Base-by-base conservation (phyloP, 257 asterid genomes). In the Penstemon barbatus region DNA sequence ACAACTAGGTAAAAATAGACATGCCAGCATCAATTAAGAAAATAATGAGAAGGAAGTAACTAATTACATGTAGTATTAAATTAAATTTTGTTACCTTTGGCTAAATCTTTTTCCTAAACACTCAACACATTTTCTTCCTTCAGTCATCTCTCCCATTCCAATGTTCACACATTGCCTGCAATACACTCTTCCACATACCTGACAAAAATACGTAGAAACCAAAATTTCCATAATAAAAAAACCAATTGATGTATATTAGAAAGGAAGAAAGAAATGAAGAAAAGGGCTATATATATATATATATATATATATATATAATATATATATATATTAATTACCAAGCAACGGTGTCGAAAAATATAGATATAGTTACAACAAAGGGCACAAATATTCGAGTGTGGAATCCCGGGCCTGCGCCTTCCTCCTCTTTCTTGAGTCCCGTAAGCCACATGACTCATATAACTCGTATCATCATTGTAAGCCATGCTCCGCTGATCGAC, bases 111-210 rank as follows among this genome's bases (percentile, higher is more conserved):
- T 84, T 6, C 96, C 95, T 74, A 89, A 59, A 75, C 96, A 89
- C 11, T 87, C 83, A 3, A 82, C 53, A 58, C 96, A 89, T 71
- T 89, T 89, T 73, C 96, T 75, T 46, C 95, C 90, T 78, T 89
- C 87, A 0, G 87, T 42, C 96, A 89, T 86, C 73, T 86, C 94
- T 65, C 94, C 96, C 96, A 89, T 89, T 43, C 96, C 96, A 18
- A 75, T 71, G 52, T 71, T 71, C 76, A 85, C 86, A 41, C 96
- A 89, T n/a, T 80, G 89, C 81, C 91, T 77, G 81, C 94, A 89
- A 51, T 89, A 86, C 2, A 70, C 94, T 76, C 96, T 86, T 72
- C 95, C 95, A 74, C 95, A 88, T 1, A 85, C 95, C 95, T 88
- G 66, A 15, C 8, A 56, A 6, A 49, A 5, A 45, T 8, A 11